Base-by-base conservation (phyloP, 2,329 filamentous ascomycete genomes). In the Furcasterigmium sp. region DNA sequence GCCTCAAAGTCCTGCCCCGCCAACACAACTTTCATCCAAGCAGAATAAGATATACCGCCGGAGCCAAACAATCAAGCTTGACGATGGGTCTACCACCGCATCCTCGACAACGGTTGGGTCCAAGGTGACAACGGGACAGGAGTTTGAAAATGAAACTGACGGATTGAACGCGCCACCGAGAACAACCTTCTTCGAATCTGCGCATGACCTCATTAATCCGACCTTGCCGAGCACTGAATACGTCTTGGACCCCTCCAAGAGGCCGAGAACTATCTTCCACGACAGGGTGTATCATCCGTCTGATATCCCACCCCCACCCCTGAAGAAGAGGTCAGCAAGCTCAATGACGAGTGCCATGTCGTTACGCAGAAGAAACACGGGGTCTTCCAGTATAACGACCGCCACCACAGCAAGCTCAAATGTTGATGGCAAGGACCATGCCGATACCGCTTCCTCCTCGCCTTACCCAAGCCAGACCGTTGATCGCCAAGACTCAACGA, bases 171-270 rank as follows among this genome's bases (percentile, higher is more conserved):
- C 88, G 8, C 93, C 93, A 4, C 93, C 93, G 1, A 85, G 81
- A 54, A 97, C 93, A 1, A 94, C 88, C 0, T 86, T 98, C 49
- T 95, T 98, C 47, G 93, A 98, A 66, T 91, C 91, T 5, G 93
- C 93, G 1, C 88, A 90, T 10, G 91, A 98, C 61, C 69, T 98
- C 3, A 76, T 98, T 32, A 94, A 91, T 59, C 93, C 93, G 5
- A 91, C 90, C 38, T 67, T 97, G 26, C 91, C 93, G 14, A 78
- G 86, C 0, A 72, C 80, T 3, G 84, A 90, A 36, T 98, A 89
- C 62, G 72, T 98, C 29, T 78, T 91, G 41, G 86, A 97, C 53
- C 91, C 93, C 8, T 75, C 83, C 2, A 84, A 80, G 40, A 84
- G 93, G 14, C 82, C 89, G 1, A 80, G 89, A 37, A 91, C 91